These are phyloP conservation scores for Bryoglossum gracile DNA, from an alignment of 495 filamentous ascomycete species.

Conservation along the genomic window DNA sequence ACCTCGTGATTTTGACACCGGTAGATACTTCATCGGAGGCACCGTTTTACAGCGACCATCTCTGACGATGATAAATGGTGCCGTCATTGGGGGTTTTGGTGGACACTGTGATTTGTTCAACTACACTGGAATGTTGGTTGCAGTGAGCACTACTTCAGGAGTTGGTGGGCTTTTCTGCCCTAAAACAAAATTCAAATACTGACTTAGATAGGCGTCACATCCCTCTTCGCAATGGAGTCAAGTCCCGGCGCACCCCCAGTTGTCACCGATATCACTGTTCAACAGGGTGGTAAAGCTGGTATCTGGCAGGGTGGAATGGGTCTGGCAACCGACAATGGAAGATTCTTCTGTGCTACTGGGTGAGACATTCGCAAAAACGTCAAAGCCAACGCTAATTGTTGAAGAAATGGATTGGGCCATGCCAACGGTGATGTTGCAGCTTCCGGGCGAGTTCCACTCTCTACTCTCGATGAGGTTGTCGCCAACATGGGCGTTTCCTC, in stretches of 20 bases:
- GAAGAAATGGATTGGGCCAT: conserved; percentile 34
- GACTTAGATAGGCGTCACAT: not conserved
- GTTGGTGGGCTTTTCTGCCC: conserved; percentile 18
- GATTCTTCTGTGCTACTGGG: conserved; percentile 37
- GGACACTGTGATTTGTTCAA: conserved; percentile 43
- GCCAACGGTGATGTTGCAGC: conserved; percentile 31
- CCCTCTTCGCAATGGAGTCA: conserved; percentile 30
- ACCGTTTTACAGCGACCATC: conserved; percentile 36
- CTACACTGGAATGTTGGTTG: conserved; percentile 36
- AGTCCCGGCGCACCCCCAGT: conserved; percentile 26
- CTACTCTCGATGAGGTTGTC: conserved; percentile 34
- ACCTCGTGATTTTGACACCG: not conserved
- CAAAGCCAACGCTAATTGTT: too few relatives aligned
- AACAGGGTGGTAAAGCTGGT: conserved; percentile 33
- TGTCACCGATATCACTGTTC: conserved; percentile 19
- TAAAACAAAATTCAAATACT: not conserved
- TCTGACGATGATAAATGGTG: conserved; percentile 25
- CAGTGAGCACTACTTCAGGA: conserved; percentile 27
- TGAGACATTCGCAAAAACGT: not conserved
- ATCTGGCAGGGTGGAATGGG: conserved; percentile 40
- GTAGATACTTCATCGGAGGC: conserved; percentile 36
- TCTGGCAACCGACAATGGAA: conserved; percentile 31
- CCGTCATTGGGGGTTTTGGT: conserved; percentile 35
- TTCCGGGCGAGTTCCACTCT: conserved; percentile 27
- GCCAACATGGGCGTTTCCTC: conserved; percentile 28